These are phyloP conservation scores for Mycotypha africana DNA, from an alignment of 371 early-diverging fungal species.

Conservation along the genomic window DNA sequence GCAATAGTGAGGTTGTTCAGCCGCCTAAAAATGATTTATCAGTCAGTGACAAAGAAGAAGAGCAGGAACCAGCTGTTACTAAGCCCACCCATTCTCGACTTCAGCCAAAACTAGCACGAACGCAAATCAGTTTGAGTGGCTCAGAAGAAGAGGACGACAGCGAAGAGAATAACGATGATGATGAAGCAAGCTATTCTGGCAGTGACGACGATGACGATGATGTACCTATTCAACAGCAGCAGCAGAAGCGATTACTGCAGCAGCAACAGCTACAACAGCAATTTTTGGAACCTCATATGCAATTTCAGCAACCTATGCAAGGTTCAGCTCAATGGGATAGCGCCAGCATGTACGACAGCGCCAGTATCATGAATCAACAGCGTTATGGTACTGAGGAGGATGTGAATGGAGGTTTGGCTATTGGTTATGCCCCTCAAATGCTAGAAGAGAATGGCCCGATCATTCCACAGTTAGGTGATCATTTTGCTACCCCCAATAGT, in stretches of 20 bases:
- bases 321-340: constrained; percentile 11
- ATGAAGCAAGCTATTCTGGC: constrained; percentile 3
- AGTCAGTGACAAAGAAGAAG: constrained; percentile 7
- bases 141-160: constrained; percentile 17
- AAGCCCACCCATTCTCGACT: constrained; percentile 2
- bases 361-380: constrained; percentile 9
- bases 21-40: background rate
- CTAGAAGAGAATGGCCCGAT: constrained; percentile 33
- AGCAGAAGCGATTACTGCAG: constrained; percentile 4
- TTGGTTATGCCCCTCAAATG: constrained; percentile 1
- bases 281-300: no score
- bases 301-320: no score
- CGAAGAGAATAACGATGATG: constrained; percentile 5
- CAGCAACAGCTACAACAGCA: background rate
- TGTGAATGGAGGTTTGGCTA: background rate
- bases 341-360: constrained; percentile 3
- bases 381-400: background rate
- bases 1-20: no score
- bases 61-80: background rate
- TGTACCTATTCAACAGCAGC: constrained; percentile 11
- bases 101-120: constrained; percentile 12
- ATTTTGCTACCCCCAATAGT: constrained; percentile 33
- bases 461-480: constrained; percentile 25
- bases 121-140: constrained; percentile 26
- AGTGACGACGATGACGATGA: constrained; percentile 10